A percentile compares a stretch with the other conserved stretches of the same genome.
These are phyloP conservation scores for Ampelocalamus luodianensis DNA, from an alignment of 176 grass and related monocot species.

Conservation along the genomic window DNA sequence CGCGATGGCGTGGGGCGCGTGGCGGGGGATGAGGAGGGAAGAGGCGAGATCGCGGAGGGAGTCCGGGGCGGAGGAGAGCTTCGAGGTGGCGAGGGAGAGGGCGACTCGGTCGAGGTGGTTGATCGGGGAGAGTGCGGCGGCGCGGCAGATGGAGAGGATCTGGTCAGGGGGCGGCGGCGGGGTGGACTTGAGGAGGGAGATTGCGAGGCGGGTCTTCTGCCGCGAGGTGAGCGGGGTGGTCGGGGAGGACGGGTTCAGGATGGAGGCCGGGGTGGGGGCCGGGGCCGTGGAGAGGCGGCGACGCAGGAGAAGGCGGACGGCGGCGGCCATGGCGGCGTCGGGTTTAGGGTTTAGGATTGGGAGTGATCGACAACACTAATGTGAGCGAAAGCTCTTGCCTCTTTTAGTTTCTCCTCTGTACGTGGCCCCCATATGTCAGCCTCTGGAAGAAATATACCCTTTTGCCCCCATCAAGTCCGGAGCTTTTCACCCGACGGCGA, in stretches of 20 bases:
- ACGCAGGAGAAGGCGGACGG: slow-evolving; percentile 50
- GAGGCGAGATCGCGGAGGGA: slow-evolving; percentile 56
- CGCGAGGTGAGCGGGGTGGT: slow-evolving; percentile 53
- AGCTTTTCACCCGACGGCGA: background rate
- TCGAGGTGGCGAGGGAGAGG: slow-evolving; percentile 66
- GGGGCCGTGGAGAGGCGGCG: slow-evolving; percentile 44
- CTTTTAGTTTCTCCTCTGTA: background rate
- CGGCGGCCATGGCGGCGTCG: slow-evolving; percentile 55
- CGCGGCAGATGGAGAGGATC: slow-evolving; percentile 85
- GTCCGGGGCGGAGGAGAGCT: slow-evolving; percentile 60
- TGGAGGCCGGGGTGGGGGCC: slow-evolving; percentile 52
- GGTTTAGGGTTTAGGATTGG: slow-evolving; percentile 48
- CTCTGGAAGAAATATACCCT: background rate
- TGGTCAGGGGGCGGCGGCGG: slow-evolving; percentile 63
- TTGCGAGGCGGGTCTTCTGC: slow-evolving; percentile 75
- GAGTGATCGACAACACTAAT: background rate
- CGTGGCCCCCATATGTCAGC: background rate
- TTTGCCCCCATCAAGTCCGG: background rate
- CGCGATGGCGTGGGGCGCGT: slow-evolving; percentile 66
- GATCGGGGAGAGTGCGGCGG: slow-evolving; percentile 64
- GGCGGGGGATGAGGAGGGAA: slow-evolving; percentile 53
- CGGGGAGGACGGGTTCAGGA: slow-evolving; percentile 72
- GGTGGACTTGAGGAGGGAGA: slow-evolving; percentile 75
- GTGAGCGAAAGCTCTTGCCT: background rate
- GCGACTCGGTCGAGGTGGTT: slow-evolving; percentile 66